A percentile compares a stretch with the other conserved stretches of the same genome.
These are phyloP conservation scores for Sphenostylis stenocarpa DNA, from an alignment of 306 rosid genomes.

Conservation along the genomic window DNA sequence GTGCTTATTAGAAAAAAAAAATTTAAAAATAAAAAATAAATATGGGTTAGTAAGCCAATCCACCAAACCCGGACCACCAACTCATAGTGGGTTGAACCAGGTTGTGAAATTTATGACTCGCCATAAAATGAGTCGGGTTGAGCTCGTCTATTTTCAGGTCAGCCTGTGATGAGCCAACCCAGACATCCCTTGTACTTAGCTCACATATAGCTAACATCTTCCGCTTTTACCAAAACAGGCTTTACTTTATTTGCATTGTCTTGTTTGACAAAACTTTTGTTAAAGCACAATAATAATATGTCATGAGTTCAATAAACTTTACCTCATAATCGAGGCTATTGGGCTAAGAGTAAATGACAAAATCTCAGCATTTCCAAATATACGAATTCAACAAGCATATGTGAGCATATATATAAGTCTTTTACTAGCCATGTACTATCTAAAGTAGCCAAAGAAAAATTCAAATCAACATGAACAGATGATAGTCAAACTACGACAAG, in stretches of 20 bases:
- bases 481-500: constrained; percentile 13
- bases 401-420: background rate
- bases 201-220: background rate
- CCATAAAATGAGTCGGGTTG: too few relatives aligned
- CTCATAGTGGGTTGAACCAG: too few relatives aligned
- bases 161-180: too few relatives aligned
- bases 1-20: too few relatives aligned
- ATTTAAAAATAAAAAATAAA: too few relatives aligned
- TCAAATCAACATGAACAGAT: background rate
- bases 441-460: background rate
- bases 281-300: background rate
- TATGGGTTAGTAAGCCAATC: too few relatives aligned
- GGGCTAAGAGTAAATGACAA: background rate
- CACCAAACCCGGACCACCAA: too few relatives aligned
- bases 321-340: background rate
- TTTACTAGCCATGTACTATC: background rate
- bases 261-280: background rate
- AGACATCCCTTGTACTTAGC: background rate
- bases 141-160: too few relatives aligned
- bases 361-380: background rate
- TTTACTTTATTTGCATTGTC: background rate
- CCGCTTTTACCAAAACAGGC: background rate
- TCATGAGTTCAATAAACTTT: background rate
- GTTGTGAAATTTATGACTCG: too few relatives aligned
- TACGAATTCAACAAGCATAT: background rate